Conservation (phyloP, 208 protist species). For the Crithidia mellificae region DNA sequence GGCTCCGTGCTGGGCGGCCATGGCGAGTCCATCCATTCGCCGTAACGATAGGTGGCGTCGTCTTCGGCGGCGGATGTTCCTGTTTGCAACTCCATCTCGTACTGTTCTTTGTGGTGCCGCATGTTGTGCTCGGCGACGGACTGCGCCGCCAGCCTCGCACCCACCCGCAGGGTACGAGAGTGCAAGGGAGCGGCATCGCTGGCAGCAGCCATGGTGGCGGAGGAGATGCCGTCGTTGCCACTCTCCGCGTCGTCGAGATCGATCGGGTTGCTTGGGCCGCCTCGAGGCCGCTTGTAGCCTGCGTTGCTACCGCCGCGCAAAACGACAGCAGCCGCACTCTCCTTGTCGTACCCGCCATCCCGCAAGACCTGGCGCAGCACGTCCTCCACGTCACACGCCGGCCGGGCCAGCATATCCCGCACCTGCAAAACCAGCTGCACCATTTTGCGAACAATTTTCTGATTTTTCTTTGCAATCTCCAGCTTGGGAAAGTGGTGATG, state of each 20-base stretch:
- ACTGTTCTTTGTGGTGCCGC: neutral
- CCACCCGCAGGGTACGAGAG: constrained; percentile 4
- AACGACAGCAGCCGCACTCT: constrained; percentile 20
- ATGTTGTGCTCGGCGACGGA: constrained; percentile 27
- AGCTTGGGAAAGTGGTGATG: constrained; percentile 38
- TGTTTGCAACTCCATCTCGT: constrained; percentile 17
- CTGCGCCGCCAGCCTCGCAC: constrained; percentile 9
- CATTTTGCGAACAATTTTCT: constrained; percentile 45
- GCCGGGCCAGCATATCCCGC: constrained; percentile 36
- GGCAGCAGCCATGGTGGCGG: neutral
- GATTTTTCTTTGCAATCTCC: constrained; percentile 42
- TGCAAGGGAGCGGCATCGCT: neutral
- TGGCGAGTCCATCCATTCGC: no score
- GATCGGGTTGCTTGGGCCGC: neutral
- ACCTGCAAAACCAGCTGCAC: constrained; percentile 42
- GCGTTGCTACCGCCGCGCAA: neutral
- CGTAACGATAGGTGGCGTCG: no score
- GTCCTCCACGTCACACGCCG: constrained; percentile 49
- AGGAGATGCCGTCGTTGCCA: constrained; percentile 4
- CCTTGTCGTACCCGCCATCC: constrained; percentile 55
- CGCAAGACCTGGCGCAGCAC: constrained; percentile 43
- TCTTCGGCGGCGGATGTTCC: no score
- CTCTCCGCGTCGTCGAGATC: neutral
- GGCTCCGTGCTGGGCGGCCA: no score
- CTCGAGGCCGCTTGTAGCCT: constrained; percentile 2